A percentile compares a stretch with the other conserved stretches of the same genome.
These are phyloP conservation scores for Juncus effusus DNA, from an alignment of 176 grass and related monocot species.

Conservation along the genomic window DNA sequence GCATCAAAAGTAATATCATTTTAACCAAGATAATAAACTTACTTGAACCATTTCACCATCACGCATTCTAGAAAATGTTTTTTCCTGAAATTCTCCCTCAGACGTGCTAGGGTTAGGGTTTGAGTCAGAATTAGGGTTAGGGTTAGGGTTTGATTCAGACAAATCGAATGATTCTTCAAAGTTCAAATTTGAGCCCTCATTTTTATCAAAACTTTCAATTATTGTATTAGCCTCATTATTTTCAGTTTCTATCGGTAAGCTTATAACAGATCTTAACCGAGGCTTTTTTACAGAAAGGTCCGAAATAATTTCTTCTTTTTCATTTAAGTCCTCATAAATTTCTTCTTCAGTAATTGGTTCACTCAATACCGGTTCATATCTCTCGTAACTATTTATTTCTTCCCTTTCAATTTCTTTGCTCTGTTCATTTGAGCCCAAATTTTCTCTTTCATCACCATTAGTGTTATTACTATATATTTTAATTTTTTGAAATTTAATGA, in stretches of 20 bases:
- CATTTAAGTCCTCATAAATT: not conserved
- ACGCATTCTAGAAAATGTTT: slow-evolving; percentile 87
- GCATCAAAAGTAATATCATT: slow-evolving; percentile 9
- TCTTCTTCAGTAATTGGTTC: slow-evolving; percentile 5
- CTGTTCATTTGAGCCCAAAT: slow-evolving; percentile 4
- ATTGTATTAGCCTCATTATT: slow-evolving; percentile 28
- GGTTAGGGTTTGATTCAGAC: slow-evolving; percentile 26
- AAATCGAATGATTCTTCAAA: slow-evolving; percentile 28
- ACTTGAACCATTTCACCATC: slow-evolving; percentile 85
- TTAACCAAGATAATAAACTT: slow-evolving; percentile 5
- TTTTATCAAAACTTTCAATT: not conserved
- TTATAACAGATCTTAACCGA: slow-evolving; percentile 70
- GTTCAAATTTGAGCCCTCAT: slow-evolving; percentile 25
- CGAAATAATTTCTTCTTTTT: slow-evolving; percentile 13
- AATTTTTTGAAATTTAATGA: slow-evolving; percentile 56
- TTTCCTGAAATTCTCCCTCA: slow-evolving; percentile 64
- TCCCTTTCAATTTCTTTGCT: not conserved
- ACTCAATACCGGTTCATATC: not conserved
- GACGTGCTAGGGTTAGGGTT: slow-evolving; percentile 24
- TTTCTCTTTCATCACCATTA: slow-evolving; percentile 27
- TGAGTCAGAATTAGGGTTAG: slow-evolving; percentile 24
- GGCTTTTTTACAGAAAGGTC: slow-evolving; percentile 12
- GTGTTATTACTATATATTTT: slow-evolving; percentile 28
- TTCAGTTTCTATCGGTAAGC: slow-evolving; percentile 43
- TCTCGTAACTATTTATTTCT: not conserved